Percentiles rank a stretch among this genome's conserved stretches.
These are phyloP conservation scores for Apiotrichum akiyoshidainum DNA, from an alignment of 1,284 basidiomycete species.

Conservation along the genomic window DNA sequence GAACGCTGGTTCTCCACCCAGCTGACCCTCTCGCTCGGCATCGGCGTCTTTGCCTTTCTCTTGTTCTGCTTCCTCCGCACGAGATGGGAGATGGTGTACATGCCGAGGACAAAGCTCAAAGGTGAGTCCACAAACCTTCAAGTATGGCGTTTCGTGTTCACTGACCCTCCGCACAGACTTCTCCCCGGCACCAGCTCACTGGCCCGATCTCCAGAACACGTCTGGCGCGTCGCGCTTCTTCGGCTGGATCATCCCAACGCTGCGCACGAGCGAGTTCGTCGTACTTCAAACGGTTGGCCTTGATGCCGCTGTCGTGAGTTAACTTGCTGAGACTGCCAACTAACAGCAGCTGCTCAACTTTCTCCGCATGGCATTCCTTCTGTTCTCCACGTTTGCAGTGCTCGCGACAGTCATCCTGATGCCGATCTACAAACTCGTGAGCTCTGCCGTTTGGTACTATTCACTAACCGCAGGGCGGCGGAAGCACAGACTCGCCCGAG, in stretches of 20 bases:
- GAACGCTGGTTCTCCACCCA: slow-evolving; percentile 71
- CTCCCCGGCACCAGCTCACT: slow-evolving; percentile 38
- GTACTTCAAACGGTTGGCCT: slow-evolving; percentile 95
- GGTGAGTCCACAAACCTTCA: slow-evolving; percentile 55
- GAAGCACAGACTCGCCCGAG: slow-evolving; percentile 60
- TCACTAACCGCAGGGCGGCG: slow-evolving; percentile 60
- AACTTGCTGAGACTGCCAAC: slow-evolving; percentile 3
- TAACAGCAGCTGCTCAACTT: slow-evolving; percentile 75
- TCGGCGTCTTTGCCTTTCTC: slow-evolving; percentile 77
- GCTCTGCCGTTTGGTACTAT: slow-evolving; percentile 24
- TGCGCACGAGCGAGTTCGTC: slow-evolving; percentile 83
- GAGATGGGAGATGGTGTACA: slow-evolving; percentile 83
- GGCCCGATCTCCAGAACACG: slow-evolving; percentile 27
- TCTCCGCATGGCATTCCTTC: slow-evolving; percentile 88
- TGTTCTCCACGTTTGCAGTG: slow-evolving; percentile 78
- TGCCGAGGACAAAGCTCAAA: slow-evolving; percentile 89
- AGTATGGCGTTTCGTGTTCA: neutral
- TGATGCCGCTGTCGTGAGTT: slow-evolving; percentile 82
- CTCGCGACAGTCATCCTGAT: slow-evolving; percentile 76
- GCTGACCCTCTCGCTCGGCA: slow-evolving; percentile 68
- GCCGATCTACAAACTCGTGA: slow-evolving; percentile 82
- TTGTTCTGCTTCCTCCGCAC: slow-evolving; percentile 83
- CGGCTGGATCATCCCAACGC: slow-evolving; percentile 91
- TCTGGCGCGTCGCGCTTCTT: slow-evolving; percentile 58
- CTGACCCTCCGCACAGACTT: slow-evolving; percentile 30